phyloP scores from a whole-genome alignment of 805 yeast genomes.

The Saturnispora ahearnii region DNA sequence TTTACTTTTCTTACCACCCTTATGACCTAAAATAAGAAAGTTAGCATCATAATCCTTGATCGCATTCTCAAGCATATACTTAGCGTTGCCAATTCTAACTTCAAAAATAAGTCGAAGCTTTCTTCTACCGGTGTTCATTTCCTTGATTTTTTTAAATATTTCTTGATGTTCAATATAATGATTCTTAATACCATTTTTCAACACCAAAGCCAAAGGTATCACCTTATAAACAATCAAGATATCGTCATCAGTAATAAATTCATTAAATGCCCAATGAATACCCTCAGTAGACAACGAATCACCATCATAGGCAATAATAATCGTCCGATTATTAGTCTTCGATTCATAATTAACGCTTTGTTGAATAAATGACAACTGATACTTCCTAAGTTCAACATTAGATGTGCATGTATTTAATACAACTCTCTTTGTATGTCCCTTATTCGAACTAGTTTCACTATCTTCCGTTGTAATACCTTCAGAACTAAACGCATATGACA shows the following conservation, averaged over 20 bases:
- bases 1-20: slow-evolving; percentile 30
- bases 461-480: neutral
- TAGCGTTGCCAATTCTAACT: slow-evolving; percentile 35
- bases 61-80: slow-evolving; percentile 32
- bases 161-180: slow-evolving; percentile 30
- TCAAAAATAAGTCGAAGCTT: slow-evolving; percentile 36
- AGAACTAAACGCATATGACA: slow-evolving; percentile 19
- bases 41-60: slow-evolving; percentile 39
- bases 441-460: neutral
- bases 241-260: slow-evolving; percentile 37
- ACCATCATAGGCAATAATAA: slow-evolving; percentile 35
- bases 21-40: slow-evolving; percentile 37
- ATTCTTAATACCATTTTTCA: slow-evolving; percentile 16
- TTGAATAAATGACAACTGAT: slow-evolving; percentile 33
- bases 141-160: slow-evolving; percentile 26
- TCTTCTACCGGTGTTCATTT: slow-evolving; percentile 28
- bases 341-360: slow-evolving; percentile 25
- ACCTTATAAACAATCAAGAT: slow-evolving; percentile 38
- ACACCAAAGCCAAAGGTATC: slow-evolving; percentile 26
- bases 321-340: slow-evolving; percentile 31
- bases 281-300: slow-evolving; percentile 35
- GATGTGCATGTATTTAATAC: slow-evolving; percentile 36
- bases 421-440: slow-evolving; percentile 23
- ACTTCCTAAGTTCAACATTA: slow-evolving; percentile 21
- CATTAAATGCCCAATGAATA: slow-evolving; percentile 36